Evolutionary conservation across 2,329 filamentous ascomycete species (phyloP).

Genomic region (Myotisia sp.): DNA sequence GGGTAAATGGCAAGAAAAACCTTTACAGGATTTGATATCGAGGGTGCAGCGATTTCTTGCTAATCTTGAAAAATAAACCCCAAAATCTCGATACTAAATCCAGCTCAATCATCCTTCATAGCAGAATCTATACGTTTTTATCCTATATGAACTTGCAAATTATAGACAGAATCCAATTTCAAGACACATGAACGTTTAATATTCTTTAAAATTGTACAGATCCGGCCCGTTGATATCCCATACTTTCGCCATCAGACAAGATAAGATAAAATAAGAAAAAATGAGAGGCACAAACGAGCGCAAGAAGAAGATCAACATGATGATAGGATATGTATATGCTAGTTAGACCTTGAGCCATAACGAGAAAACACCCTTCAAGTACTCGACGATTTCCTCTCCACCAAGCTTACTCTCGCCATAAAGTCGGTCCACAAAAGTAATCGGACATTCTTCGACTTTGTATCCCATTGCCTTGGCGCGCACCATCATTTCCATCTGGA

Average conservation of each 20-base stretch:
- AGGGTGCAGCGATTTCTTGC: conserved; percentile 23
- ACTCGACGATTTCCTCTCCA: conserved; percentile 90
- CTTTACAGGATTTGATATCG: conserved; percentile 21
- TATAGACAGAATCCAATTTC: too few relatives aligned
- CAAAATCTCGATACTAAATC: too few relatives aligned
- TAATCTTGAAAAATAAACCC: conserved; percentile 16
- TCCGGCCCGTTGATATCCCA: conserved; percentile 5
- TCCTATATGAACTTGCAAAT: not conserved
- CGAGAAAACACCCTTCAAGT: conserved; percentile 68
- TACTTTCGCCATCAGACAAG: conserved; percentile 10
- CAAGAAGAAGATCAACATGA: not conserved
- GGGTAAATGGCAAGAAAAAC: conserved; percentile 34
- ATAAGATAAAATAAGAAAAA: conserved; percentile 7
- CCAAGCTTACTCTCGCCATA: conserved; percentile 94
- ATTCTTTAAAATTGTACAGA: conserved; percentile 2
- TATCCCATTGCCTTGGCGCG: conserved; percentile 91
- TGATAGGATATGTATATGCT: conserved; percentile 5
- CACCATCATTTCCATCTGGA: conserved; percentile 99
- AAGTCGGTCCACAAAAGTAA: conserved; percentile 85
- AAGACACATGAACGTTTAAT: not conserved
- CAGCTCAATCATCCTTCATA: too few relatives aligned
- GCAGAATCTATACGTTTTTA: conserved; percentile 1
- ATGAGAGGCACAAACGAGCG: conserved; percentile 3
- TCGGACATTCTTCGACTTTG: conserved; percentile 87
- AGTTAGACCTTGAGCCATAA: conserved; percentile 62